These are phyloP conservation scores for Linum tenue DNA, from an alignment of 345 rosid species.

Conservation along the genomic window DNA sequence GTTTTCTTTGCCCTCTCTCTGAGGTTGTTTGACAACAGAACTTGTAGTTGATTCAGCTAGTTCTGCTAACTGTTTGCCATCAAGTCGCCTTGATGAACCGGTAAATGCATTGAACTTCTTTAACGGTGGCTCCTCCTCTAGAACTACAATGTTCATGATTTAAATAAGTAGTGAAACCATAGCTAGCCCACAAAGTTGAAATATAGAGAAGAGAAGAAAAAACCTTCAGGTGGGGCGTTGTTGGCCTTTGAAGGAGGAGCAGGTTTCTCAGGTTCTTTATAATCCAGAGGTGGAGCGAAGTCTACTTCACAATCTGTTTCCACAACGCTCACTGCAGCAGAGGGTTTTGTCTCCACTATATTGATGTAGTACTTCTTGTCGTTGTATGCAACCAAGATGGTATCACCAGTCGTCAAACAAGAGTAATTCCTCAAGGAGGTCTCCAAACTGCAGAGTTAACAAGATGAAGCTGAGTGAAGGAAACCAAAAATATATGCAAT, in stretches of 20 bases:
- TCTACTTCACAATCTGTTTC: conserved; percentile 74
- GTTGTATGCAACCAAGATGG: conserved; percentile 60
- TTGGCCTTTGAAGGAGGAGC: conserved; percentile 17
- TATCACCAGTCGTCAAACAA: conserved; percentile 57
- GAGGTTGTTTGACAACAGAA: conserved; percentile 10
- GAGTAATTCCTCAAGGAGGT: conserved; percentile 61
- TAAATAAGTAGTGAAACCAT: background rate
- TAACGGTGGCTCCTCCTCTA: conserved; percentile 29
- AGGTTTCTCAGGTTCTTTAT: conserved; percentile 46
- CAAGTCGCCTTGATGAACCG: conserved; percentile 49
- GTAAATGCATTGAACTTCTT: conserved; percentile 38
- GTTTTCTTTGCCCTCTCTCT: conserved; percentile 15
- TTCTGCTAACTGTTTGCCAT: conserved; percentile 35
- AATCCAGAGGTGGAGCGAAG: conserved; percentile 62
- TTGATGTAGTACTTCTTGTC: conserved; percentile 49
- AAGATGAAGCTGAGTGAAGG: background rate
- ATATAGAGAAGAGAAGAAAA: conserved; percentile 1
- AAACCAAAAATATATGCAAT: background rate
- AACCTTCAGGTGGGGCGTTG: conserved; percentile 39
- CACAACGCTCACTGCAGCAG: conserved; percentile 50
- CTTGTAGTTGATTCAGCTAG: conserved; percentile 13
- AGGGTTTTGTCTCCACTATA: conserved; percentile 58
- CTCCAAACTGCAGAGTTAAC: conserved; percentile 46
- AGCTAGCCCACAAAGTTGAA: background rate
- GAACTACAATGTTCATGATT: conserved; percentile 17